Evolutionary conservation across 1,139 yeast genomes (phyloP).

Genomic region (Blastobotrys arbuscula): DNA sequence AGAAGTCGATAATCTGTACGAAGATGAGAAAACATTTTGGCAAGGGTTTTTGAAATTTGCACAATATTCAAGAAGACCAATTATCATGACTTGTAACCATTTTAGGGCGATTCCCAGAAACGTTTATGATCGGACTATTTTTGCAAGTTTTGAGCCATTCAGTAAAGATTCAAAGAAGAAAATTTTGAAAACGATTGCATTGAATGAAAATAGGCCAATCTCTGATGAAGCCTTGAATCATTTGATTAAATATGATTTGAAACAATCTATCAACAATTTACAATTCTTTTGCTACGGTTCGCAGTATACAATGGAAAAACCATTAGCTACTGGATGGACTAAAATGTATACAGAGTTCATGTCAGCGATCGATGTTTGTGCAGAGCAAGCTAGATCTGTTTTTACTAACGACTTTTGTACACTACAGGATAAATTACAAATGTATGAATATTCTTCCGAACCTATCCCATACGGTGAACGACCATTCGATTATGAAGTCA

Average conservation of each 20-base stretch:
- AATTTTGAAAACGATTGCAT: slow-evolving; percentile 36
- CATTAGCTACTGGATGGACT: neutral
- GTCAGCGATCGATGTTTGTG: slow-evolving; percentile 21
- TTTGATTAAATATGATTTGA: slow-evolving; percentile 40
- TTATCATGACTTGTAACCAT: slow-evolving; percentile 68
- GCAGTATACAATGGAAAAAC: neutral
- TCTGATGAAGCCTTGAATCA: neutral
- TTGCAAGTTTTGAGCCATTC: slow-evolving; percentile 25
- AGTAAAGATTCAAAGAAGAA: slow-evolving; percentile 23
- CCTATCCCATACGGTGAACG: slow-evolving; percentile 3
- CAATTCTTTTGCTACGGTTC: slow-evolving; percentile 47
- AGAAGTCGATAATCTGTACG: slow-evolving; percentile 79
- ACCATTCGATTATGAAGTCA: slow-evolving; percentile 20
- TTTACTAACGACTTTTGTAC: slow-evolving; percentile 8
- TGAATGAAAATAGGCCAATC: slow-evolving; percentile 34
- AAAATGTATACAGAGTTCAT: slow-evolving; percentile 8
- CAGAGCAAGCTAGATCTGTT: slow-evolving; percentile 14
- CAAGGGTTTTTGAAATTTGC: slow-evolving; percentile 58
- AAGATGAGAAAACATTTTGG: slow-evolving; percentile 82
- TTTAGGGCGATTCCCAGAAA: slow-evolving; percentile 46
- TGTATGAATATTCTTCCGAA: neutral
- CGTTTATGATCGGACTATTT: slow-evolving; percentile 15
- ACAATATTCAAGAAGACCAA: slow-evolving; percentile 67
- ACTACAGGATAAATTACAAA: slow-evolving; percentile 15
- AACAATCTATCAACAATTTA: slow-evolving; percentile 49